Evolutionary conservation across 2,329 filamentous ascomycete genomes (phyloP).

Genomic region (Pestalotiopsis sp.): DNA sequence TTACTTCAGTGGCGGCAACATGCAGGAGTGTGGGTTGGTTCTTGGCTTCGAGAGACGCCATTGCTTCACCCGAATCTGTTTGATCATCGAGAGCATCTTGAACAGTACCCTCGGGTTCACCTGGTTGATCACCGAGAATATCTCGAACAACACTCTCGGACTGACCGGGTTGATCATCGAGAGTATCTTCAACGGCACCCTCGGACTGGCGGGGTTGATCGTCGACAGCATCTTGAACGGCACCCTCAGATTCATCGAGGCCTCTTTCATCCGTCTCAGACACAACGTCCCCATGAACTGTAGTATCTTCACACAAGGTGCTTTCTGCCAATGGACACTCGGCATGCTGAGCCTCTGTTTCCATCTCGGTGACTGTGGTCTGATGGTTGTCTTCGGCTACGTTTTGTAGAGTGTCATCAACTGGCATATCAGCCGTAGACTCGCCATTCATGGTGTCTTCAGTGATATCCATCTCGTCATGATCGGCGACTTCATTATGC

Average conservation of each 20-base stretch:
- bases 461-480: background rate
- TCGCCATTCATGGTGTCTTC: background rate
- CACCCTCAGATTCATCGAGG: background rate
- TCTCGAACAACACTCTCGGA: background rate
- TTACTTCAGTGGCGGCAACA: background rate
- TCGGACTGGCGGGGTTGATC: background rate
- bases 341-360: background rate
- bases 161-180: background rate
- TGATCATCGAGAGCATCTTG: background rate
- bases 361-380: background rate
- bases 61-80: background rate
- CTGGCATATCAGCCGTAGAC: background rate
- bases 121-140: too few relatives aligned
- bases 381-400: background rate
- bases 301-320: background rate
- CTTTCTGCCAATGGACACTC: background rate
- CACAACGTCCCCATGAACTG: background rate
- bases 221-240: background rate
- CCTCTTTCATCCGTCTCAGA: background rate
- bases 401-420: background rate
- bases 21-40: background rate
- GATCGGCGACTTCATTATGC: background rate
- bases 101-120: background rate
- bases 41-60: background rate
- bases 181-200: background rate